A percentile compares a stretch with the other conserved stretches of the same genome.
phyloP scores from a whole-genome alignment of 2,329 filamentous ascomycete species.

The Talaromyces rugulosus region DNA sequence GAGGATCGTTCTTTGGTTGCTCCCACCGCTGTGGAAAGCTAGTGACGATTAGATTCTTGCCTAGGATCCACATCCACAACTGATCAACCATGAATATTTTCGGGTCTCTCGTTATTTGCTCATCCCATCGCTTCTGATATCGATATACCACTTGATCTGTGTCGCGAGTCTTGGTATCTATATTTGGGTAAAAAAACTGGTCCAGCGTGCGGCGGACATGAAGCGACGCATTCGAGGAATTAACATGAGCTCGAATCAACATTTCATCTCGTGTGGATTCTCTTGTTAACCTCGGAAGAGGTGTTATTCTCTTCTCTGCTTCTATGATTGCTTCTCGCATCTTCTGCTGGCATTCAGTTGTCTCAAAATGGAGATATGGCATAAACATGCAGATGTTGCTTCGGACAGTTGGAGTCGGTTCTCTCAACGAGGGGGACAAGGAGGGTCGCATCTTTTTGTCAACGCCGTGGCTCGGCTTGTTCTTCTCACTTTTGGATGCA shows the following conservation, averaged over 20 bases:
- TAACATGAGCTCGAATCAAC: slow-evolving; percentile 35
- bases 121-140: slow-evolving; percentile 45
- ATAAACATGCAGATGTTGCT: slow-evolving; percentile 46
- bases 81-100: slow-evolving; percentile 68
- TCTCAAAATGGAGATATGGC: slow-evolving; percentile 65
- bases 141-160: slow-evolving; percentile 62
- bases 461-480: slow-evolving; percentile 21
- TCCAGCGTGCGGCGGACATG: slow-evolving; percentile 62
- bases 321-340: slow-evolving; percentile 54
- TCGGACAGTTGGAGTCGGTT: slow-evolving; percentile 1
- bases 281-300: slow-evolving; percentile 22
- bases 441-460: slow-evolving; percentile 14
- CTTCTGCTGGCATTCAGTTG: slow-evolving; percentile 48
- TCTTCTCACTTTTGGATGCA: slow-evolving; percentile 23
- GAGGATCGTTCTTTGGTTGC: slow-evolving; percentile 58
- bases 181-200: slow-evolving; percentile 62
- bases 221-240: slow-evolving; percentile 31
- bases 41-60: slow-evolving; percentile 54
- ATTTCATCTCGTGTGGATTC: slow-evolving; percentile 28
- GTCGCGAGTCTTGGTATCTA: slow-evolving; percentile 56
- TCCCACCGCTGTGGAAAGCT: slow-evolving; percentile 38
- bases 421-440: not conserved
- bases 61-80: slow-evolving; percentile 62
- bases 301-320: slow-evolving; percentile 23
- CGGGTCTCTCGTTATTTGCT: slow-evolving; percentile 36